Evolutionary conservation across 1,284 basidiomycete species (phyloP).

Genomic region (Melampsora larici-populina): DNA sequence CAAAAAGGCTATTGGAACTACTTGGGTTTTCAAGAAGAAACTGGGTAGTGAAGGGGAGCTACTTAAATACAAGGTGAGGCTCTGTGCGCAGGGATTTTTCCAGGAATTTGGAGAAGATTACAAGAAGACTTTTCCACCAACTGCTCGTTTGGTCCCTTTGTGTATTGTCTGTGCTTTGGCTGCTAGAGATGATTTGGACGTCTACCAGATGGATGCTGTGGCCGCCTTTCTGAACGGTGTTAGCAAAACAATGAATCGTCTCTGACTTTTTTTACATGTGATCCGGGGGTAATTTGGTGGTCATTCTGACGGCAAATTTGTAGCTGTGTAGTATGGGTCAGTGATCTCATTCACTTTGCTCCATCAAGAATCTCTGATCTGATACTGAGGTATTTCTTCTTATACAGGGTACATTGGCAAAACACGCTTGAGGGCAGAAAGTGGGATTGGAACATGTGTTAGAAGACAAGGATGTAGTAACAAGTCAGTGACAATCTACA

Average conservation of each 20-base stretch:
- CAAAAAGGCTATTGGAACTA: background rate
- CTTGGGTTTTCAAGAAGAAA: slow-evolving; percentile 25
- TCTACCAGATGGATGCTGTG: slow-evolving; percentile 22
- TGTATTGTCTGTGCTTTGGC: background rate
- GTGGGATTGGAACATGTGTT: slow-evolving; percentile 70
- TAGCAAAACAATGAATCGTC: slow-evolving; percentile 51
- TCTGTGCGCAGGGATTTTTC: slow-evolving; percentile 10
- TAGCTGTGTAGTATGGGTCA: slow-evolving; percentile 47
- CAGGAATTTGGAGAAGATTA: no score
- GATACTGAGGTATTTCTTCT: slow-evolving; percentile 53
- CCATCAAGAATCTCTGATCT: background rate
- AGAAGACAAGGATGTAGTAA: slow-evolving; percentile 44
- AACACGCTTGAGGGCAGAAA: slow-evolving; percentile 93
- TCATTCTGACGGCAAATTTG: background rate
- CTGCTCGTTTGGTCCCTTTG: background rate
- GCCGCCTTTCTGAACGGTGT: slow-evolving; percentile 17
- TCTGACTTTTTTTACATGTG: background rate
- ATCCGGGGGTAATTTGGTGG: slow-evolving; percentile 9
- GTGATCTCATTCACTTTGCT: background rate
- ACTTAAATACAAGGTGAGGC: slow-evolving; percentile 9
- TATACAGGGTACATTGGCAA: slow-evolving; percentile 86
- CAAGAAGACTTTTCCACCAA: slow-evolving; percentile 20
- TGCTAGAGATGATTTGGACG: background rate
- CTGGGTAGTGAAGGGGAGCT: background rate
- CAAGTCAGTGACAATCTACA: slow-evolving; percentile 6